Evolutionary conservation across 2,329 filamentous ascomycete genomes (phyloP).

Genomic region (Neofusicoccum ribis): DNA sequence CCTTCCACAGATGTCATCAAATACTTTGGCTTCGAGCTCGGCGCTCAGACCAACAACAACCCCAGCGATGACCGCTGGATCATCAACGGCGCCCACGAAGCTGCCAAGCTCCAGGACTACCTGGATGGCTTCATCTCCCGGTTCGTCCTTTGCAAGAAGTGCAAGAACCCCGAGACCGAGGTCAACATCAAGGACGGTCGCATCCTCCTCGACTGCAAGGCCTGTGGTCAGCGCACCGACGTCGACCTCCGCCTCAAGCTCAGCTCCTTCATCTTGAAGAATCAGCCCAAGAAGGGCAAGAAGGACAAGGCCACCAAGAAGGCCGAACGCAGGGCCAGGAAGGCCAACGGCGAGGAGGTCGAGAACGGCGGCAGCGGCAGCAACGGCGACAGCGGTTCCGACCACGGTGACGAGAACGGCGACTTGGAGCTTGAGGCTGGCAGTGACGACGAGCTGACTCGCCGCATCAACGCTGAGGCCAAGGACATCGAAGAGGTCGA

Average conservation of each 20-base stretch:
- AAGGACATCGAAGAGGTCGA: conserved; percentile 71
- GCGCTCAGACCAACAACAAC: conserved; percentile 97
- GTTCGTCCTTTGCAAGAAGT: conserved; percentile 99
- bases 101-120: conserved; percentile 93
- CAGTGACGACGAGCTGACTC: conserved; percentile 90
- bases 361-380: conserved; percentile 52
- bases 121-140: conserved; percentile 98
- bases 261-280: conserved; percentile 96
- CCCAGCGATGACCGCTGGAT: conserved; percentile 99
- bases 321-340: conserved; percentile 80
- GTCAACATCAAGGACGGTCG: conserved; percentile 90
- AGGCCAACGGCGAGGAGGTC: conserved; percentile 59
- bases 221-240: conserved; percentile 88
- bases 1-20: conserved; percentile 76
- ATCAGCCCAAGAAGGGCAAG: conserved; percentile 88
- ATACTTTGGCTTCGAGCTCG: conserved; percentile 98
- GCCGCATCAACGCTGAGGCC: conserved; percentile 67
- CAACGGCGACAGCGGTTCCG: conserved; percentile 67
- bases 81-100: conserved; percentile 98
- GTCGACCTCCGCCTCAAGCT: conserved; percentile 94
- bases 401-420: conserved; percentile 65
- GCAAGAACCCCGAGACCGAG: conserved; percentile 99
- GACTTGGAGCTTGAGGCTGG: conserved; percentile 68
- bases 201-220: conserved; percentile 97
- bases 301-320: conserved; percentile 97